These are phyloP conservation scores for Phaeosphaeria sp. DNA, from an alignment of 2,329 filamentous ascomycete species.

Conservation along the genomic window DNA sequence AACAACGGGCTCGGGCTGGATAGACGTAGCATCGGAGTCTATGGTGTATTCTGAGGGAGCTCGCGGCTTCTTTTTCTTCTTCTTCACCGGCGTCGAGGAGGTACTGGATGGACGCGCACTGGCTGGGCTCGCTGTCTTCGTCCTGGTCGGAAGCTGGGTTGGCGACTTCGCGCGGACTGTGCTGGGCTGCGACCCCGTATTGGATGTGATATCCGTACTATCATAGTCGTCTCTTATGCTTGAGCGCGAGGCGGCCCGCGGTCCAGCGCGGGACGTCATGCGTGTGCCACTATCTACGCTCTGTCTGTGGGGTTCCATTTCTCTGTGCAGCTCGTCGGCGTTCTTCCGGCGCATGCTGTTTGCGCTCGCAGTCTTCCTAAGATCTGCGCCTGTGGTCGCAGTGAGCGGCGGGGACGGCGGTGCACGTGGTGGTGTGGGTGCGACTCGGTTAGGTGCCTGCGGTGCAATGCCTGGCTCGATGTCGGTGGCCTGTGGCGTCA, in stretches of 20 bases:
- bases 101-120: slow-evolving; percentile 28
- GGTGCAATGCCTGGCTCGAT: slow-evolving; percentile 33
- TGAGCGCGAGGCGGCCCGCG: slow-evolving; percentile 48
- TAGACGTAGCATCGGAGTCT: slow-evolving; percentile 56
- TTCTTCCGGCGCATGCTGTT: slow-evolving; percentile 52
- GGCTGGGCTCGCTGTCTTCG: slow-evolving; percentile 35
- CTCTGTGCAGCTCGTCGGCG: slow-evolving; percentile 43
- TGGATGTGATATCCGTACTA: slow-evolving; percentile 53
- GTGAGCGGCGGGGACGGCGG: slow-evolving; percentile 59
- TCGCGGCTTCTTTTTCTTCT: slow-evolving; percentile 31
- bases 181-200: slow-evolving; percentile 49
- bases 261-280: slow-evolving; percentile 46
- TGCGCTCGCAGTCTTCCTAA: slow-evolving; percentile 53
- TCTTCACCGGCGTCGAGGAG: slow-evolving; percentile 27
- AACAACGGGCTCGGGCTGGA: slow-evolving; percentile 49
- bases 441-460: slow-evolving; percentile 15
- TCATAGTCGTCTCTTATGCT: slow-evolving; percentile 52
- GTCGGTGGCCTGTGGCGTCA: slow-evolving; percentile 54
- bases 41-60: slow-evolving; percentile 51
- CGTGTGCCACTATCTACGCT: slow-evolving; percentile 51
- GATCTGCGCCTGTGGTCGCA: slow-evolving; percentile 48
- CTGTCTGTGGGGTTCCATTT: slow-evolving; percentile 48
- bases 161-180: slow-evolving; percentile 45
- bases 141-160: slow-evolving; percentile 23
- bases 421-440: slow-evolving; percentile 36